These are phyloP conservation scores for Scedosporium boydii DNA, from an alignment of 2,329 filamentous ascomycete genomes.

Conservation along the genomic window DNA sequence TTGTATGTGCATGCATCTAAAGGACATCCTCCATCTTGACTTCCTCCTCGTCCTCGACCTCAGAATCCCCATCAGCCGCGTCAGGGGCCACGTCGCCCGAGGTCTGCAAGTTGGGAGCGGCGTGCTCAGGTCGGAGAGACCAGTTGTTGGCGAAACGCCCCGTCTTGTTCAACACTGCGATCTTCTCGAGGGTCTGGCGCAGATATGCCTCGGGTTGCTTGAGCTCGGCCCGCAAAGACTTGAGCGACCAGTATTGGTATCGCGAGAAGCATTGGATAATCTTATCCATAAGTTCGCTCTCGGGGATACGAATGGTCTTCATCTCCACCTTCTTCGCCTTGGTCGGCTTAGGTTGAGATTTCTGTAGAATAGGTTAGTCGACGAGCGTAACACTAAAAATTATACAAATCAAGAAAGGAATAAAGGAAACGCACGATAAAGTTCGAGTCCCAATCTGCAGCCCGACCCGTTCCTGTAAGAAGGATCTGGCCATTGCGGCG, in stretches of 20 bases:
- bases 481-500: conserved; percentile 20
- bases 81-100: conserved; percentile 34
- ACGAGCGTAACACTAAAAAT: conserved; percentile 2
- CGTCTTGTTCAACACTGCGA: conserved; percentile 73
- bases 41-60: conserved; percentile 52
- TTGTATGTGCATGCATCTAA: background rate
- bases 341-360: conserved; percentile 36
- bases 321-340: conserved; percentile 60
- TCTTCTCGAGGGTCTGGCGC: conserved; percentile 71
- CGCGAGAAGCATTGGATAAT: conserved; percentile 76
- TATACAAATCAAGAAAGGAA: background rate
- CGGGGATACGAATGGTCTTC: conserved; percentile 83
- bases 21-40: conserved; percentile 71
- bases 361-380: conserved; percentile 26
- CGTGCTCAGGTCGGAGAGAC: conserved; percentile 59
- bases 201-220: conserved; percentile 91
- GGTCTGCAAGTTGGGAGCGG: conserved; percentile 36
- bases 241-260: conserved; percentile 92
- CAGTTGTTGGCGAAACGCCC: conserved; percentile 81
- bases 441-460: conserved; percentile 27
- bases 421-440: conserved; percentile 46
- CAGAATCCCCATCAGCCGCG: conserved; percentile 40
- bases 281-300: conserved; percentile 77
- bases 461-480: conserved; percentile 12
- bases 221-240: conserved; percentile 65